phyloP scores from a whole-genome alignment of 805 yeast species.

The Candida manassasensis region DNA sequence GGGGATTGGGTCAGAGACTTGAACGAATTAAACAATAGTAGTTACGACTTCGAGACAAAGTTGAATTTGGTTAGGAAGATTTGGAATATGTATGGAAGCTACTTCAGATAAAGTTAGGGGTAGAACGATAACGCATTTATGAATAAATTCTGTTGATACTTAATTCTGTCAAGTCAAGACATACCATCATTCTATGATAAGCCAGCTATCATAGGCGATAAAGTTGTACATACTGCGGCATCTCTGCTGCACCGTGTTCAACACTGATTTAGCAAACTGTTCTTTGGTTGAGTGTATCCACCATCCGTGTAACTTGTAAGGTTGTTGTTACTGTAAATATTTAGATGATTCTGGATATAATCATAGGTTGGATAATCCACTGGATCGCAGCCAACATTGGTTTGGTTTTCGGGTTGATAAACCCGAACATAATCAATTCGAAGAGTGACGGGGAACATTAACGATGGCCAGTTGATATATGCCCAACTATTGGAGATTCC shows the following conservation, averaged over 20 bases:
- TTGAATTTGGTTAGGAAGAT: slow-evolving; percentile 50
- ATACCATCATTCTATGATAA: slow-evolving; percentile 3
- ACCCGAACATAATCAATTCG: slow-evolving; percentile 80
- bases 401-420: slow-evolving; percentile 73
- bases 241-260: not conserved
- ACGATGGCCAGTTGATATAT: slow-evolving; percentile 81
- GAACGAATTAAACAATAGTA: slow-evolving; percentile 48
- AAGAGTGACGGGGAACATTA: slow-evolving; percentile 73
- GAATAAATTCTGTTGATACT: too few species aligned
- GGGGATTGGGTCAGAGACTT: slow-evolving; percentile 61
- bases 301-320: slow-evolving; percentile 70
- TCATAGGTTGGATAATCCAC: slow-evolving; percentile 75
- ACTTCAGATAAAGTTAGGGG: slow-evolving; percentile 20
- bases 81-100: slow-evolving; percentile 55
- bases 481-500: slow-evolving; percentile 95
- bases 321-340: slow-evolving; percentile 67
- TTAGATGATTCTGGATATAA: slow-evolving; percentile 66
- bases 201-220: not conserved
- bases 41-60: slow-evolving; percentile 34
- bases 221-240: not conserved
- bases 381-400: slow-evolving; percentile 80
- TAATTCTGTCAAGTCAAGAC: too few species aligned
- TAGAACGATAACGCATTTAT: too few species aligned
- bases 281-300: slow-evolving; percentile 52
- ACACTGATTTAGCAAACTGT: slow-evolving; percentile 19